Base-by-base conservation (phyloP, 148 eudicot genomes). In the Diospyros kaki region DNA sequence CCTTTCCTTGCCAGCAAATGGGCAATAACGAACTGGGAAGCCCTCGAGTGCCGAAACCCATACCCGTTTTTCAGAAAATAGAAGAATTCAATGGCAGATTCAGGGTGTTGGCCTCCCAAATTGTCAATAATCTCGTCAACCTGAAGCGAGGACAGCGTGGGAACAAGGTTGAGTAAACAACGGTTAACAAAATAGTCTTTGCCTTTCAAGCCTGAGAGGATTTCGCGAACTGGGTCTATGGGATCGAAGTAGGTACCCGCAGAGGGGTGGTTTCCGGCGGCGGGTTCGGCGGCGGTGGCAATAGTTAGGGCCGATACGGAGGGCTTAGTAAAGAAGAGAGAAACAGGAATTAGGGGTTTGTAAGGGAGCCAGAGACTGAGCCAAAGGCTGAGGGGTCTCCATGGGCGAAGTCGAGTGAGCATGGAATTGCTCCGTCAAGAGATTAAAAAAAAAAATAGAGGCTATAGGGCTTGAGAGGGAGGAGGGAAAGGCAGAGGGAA, bases 1-100 rank as follows among this genome's bases (percentile, higher is more conserved):
- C 78, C 71, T 72, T 74, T 77, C 43, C 71, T 75, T 0, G 94
- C 98, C 76, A 93, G 77, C 69, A 80, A 67, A 74, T 89, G 96
- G 58, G 96, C 93, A 48, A 89, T 67, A 48, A 77, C 61, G 61
- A 93, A 83, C 71, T 75, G 66, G 50, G 85, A 82, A 45, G 12
- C 64, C 45, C 58, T 74, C 5, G 93, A 87, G 77, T 81, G 90
- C 67, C 68, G 84, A 80, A 85, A 79, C 52, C 89, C 89, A 55
- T 70, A 81, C 72, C 83, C 88, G 74, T 75, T 77, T 72, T 64
- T 84, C 84, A 92, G 68, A 64, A 74, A 43, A 40, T 61, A 53
- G 65, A 89, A 91, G 28, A 91, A 83, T 3, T 59, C 75, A 13
- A 87, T 46, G 28, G 87, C 88, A 42, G 72, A 77, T 56, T 79